Base-by-base conservation (phyloP, 352 stramenopile genomes). In the Phytophthora tubulina region DNA sequence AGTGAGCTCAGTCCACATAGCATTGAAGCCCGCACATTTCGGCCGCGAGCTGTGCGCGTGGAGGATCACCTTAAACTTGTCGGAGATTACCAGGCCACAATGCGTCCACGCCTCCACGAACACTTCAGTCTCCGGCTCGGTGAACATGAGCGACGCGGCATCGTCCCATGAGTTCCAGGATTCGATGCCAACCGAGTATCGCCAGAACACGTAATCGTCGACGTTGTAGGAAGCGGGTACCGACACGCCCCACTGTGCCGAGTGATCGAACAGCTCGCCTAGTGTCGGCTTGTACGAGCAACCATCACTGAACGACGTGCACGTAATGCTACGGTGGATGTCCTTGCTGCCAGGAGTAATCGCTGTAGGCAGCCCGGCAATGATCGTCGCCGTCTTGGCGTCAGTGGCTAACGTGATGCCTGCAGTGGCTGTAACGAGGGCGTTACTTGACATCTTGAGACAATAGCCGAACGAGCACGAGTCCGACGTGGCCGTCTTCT, bases 51-150 rank as follows among this genome's bases (percentile, higher is more conserved):
- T 85, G 58, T 80, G 70, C 17, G 64, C 53, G 46, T 90, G 82
- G 36, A 90, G 56, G 35, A 75, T 41, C 4, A 86, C 49, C 3
- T 58, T 67, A 35, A 85, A 91, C 3, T 17, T 59, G 15, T 69
- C 57, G 2, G 53, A 33, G 30, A 53, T 64, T 0, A 80, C 70
- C 5, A 68, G 32, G 17, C 84, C 81, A 27, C 84, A 91, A 11
- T 84, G 67, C 8, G 84, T 85, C 81, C 84, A 91, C 6, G 81
- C 81, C 44, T 91, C 79, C 31, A 91, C 27, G 21, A 57, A 78
- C 56, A 90, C 72, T 21, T 70, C 67, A 7, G 68, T 80, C 39
- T 80, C 54, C 3, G 74, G 31, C 2, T 58, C 33, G 2, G 42
- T 59, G 36, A 88, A 89, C 14, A 35, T 75, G n/a, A 80, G 53